phyloP scores from a whole-genome alignment of 345 rosid species.

The Populus ilicifolia region DNA sequence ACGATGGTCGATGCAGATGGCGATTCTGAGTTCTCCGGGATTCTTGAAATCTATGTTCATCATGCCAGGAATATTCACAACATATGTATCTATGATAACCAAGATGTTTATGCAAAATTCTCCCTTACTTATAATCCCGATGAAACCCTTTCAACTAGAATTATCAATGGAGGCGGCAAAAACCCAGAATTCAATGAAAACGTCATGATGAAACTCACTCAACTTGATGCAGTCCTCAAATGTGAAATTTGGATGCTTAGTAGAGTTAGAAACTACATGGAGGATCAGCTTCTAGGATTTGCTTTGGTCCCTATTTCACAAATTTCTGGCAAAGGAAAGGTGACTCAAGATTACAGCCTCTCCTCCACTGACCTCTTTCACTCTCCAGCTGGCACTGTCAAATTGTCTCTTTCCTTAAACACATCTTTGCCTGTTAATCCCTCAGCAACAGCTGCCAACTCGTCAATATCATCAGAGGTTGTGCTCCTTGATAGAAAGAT shows the following conservation, averaged over 20 bases:
- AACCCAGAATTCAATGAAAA: slow-evolving; percentile 82
- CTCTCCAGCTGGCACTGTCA: slow-evolving; percentile 88
- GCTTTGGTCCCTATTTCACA: slow-evolving; percentile 71
- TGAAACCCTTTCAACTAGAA: slow-evolving; percentile 66
- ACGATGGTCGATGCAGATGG: slow-evolving; percentile 28
- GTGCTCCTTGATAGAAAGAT: slow-evolving; percentile 65
- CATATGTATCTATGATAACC: slow-evolving; percentile 93
- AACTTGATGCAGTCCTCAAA: slow-evolving; percentile 73
- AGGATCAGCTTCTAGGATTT: slow-evolving; percentile 93
- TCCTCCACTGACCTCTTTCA: slow-evolving; percentile 94
- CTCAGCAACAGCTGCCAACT: slow-evolving; percentile 19
- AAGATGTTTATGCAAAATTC: slow-evolving; percentile 93
- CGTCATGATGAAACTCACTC: slow-evolving; percentile 48
- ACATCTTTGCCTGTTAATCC: slow-evolving; percentile 32
- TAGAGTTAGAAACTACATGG: slow-evolving; percentile 75
- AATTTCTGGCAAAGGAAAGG: slow-evolving; percentile 60
- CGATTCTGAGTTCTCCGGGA: slow-evolving; percentile 44
- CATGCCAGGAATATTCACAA: slow-evolving; percentile 94
- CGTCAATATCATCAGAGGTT: slow-evolving; percentile 83
- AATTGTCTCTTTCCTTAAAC: slow-evolving; percentile 54
- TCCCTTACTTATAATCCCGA: slow-evolving; percentile 90
- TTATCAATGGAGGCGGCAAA: slow-evolving; percentile 79
- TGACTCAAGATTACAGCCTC: slow-evolving; percentile 63
- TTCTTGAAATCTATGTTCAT: slow-evolving; percentile 76
- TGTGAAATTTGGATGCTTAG: slow-evolving; percentile 99